Evolutionary conservation across 2,329 filamentous ascomycete species (phyloP), one percentile per base, ranked within the genome.

Genomic region (Pseudocercospora vitis): DNA sequence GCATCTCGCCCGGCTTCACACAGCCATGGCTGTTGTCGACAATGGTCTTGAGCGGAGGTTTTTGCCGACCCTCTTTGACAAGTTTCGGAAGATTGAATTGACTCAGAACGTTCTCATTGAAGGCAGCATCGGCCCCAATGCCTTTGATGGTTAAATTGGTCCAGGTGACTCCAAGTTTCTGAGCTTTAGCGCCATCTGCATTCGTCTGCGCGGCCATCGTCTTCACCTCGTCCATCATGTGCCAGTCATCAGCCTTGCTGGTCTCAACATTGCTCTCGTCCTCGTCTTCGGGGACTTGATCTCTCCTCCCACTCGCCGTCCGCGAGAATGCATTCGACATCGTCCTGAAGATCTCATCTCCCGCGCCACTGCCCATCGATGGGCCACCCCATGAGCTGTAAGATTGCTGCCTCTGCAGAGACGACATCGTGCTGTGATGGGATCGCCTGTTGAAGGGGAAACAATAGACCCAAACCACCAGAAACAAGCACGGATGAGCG

Each of bases 91-190:
- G 1, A 80, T 65, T 23, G 84, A 82, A 60, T 74, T 78, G 59
- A 80, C 60, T 79, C 74, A 23, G 76, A 73, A 11, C 83, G 79
- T 2, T 82, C 80, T 18, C 83, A 35, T 88, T 83, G 28, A 88
- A 73, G 3, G 82, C 81, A 0, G 84, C 79, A 45, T 86, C 83
- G 11, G 83, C 71, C 24, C 80, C 79, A 65, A 82, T 72, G 19
- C 81, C 85, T 51, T 84, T 77, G 18, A 88, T 84, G 0, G 76
- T 86, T 31, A 89, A 74, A 53, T 84, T 74, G 57, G 78, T 76
- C 82, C 84, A 88, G 1, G 85, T 84, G 0, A 88, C 76, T 18
- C 86, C 86, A 1, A 87, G 75, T 62, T 78, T 72, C 31, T 78
- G 74, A 7, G 71, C 67, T 23, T 76, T 78, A 54, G 77, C 71